A percentile compares a stretch with the other conserved stretches of the same genome.
Evolutionary conservation across 2,329 filamentous ascomycete genomes (phyloP).

Genomic region (Aureobasidium uvarum): DNA sequence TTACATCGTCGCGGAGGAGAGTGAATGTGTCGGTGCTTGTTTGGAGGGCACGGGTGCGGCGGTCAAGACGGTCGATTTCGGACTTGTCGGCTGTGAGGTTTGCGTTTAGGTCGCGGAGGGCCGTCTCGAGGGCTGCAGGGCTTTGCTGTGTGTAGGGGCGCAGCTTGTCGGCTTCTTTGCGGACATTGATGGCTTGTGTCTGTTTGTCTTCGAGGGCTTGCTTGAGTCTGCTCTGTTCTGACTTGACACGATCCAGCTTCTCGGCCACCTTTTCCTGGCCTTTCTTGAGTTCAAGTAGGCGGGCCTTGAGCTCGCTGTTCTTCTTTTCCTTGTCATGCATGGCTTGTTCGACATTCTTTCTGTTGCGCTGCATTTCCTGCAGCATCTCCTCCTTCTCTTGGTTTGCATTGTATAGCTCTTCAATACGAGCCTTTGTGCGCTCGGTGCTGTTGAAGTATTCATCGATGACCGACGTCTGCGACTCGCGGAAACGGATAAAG

Average conservation of each 20-base stretch:
- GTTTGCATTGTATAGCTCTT: constrained; percentile 80
- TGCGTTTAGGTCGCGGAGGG: constrained; percentile 76
- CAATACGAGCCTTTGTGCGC: constrained; percentile 80
- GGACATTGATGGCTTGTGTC: constrained; percentile 65
- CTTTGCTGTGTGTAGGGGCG: constrained; percentile 90
- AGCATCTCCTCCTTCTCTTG: constrained; percentile 79
- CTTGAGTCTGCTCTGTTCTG: constrained; percentile 74
- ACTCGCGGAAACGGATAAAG: constrained; percentile 95
- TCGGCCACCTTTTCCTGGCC: constrained; percentile 81
- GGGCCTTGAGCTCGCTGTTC: constrained; percentile 83
- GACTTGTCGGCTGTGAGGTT: constrained; percentile 74
- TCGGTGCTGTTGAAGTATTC: constrained; percentile 91
- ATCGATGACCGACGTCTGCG: constrained; percentile 84
- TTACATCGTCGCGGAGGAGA: constrained; percentile 80
- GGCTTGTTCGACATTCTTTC: constrained; percentile 75
- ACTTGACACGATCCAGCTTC: constrained; percentile 77
- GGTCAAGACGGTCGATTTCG: constrained; percentile 84
- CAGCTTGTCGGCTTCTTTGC: constrained; percentile 84
- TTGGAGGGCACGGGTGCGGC: constrained; percentile 82
- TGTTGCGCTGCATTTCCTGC: constrained; percentile 75
- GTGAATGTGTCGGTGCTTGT: constrained; percentile 88
- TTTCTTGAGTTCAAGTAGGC: constrained; percentile 73
- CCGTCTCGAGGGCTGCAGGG: constrained; percentile 76
- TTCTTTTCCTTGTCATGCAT: constrained; percentile 80
- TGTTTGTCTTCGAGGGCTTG: constrained; percentile 69